Conservation (phyloP, 352 stramenopile species). For the Globisporangium iwayamae region DNA sequence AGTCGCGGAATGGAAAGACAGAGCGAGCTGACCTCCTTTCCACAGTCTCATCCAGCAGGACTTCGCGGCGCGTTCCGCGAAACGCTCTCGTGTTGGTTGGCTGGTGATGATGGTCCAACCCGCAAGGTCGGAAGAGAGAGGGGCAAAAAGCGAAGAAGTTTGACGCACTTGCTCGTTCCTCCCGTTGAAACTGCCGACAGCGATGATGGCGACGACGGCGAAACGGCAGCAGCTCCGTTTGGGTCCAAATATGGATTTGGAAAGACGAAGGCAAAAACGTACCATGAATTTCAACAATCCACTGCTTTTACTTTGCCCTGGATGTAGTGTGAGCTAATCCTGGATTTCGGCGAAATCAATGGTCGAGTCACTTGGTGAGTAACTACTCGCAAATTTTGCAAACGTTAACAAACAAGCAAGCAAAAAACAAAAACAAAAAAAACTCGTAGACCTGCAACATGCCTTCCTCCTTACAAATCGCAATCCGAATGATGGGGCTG, state of each 20-base stretch:
- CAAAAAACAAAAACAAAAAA: too few relatives aligned
- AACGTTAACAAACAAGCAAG: too few relatives aligned
- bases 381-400: neutral
- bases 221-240: neutral
- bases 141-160: neutral
- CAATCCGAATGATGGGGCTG: neutral
- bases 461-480: neutral
- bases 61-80: neutral
- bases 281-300: neutral
- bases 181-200: conserved; percentile 6
- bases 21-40: neutral
- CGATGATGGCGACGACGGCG: neutral
- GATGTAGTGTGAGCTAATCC: neutral
- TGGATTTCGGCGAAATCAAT: neutral
- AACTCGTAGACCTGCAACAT: too few relatives aligned
- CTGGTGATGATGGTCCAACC: neutral
- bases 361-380: neutral
- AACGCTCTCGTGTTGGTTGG: neutral
- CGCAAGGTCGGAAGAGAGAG: conserved; percentile 7
- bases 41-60: neutral
- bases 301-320: neutral
- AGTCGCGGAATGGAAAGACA: neutral
- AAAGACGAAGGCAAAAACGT: neutral
- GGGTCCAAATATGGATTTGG: too few relatives aligned
- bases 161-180: neutral